Percentiles rank a stretch among this genome's conserved stretches.
phyloP scores from a whole-genome alignment of 257 asterid species.

The Mentha longifolia region DNA sequence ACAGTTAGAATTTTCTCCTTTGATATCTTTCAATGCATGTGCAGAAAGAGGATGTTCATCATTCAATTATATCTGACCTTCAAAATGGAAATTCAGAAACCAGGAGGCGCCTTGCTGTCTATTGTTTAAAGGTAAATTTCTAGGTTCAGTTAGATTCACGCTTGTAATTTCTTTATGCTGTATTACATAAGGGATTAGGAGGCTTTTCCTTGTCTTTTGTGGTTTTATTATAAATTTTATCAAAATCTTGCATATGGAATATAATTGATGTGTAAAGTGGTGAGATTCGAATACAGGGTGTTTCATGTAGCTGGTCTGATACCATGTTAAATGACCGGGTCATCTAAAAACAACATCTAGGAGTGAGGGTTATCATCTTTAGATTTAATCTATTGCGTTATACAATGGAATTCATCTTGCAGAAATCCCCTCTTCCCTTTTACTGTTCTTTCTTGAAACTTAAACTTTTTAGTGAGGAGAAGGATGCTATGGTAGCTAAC shows the following conservation, averaged over 20 bases:
- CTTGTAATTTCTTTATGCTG: constrained; percentile 18
- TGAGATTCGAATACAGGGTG: neutral
- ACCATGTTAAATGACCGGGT: neutral
- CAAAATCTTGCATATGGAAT: neutral
- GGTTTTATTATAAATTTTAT: neutral
- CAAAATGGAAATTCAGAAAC: constrained; percentile 97
- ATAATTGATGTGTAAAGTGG: neutral
- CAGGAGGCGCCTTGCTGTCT: constrained; percentile 95
- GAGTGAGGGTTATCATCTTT: too few species aligned
- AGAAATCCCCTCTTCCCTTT: neutral
- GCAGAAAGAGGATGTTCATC: constrained; percentile 99
- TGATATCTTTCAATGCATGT: constrained; percentile 27
- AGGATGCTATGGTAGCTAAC: neutral
- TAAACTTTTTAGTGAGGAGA: neutral
- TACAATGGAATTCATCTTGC: neutral
- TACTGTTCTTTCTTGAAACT: neutral
- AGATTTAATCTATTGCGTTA: too few species aligned
- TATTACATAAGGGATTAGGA: constrained; percentile 13
- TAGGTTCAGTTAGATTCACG: constrained; percentile 21
- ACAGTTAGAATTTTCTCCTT: constrained; percentile 22
- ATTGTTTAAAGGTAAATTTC: constrained; percentile 81
- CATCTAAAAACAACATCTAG: too few species aligned
- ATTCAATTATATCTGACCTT: constrained; percentile 96
- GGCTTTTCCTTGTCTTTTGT: constrained; percentile 14
- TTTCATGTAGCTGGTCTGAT: neutral